Percentiles rank a stretch among this genome's conserved stretches.
Conservation (phyloP, 1,139 yeast species). For the Neolecta irregularis region DNA sequence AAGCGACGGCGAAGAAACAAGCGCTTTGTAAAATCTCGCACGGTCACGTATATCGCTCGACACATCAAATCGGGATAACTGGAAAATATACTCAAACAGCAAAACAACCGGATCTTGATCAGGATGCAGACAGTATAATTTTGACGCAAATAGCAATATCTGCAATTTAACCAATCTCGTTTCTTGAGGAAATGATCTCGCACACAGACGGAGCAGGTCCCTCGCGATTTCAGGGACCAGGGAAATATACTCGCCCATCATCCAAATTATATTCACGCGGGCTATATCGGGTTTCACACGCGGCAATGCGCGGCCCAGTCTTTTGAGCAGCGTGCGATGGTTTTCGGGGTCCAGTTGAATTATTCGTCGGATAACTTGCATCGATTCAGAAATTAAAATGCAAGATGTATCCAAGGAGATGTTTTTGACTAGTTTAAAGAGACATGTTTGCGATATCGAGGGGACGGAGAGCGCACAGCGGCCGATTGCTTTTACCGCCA, state of each 20-base stretch:
- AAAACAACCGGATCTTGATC: slow-evolving; percentile 19
- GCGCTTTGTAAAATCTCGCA: slow-evolving; percentile 54
- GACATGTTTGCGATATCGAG: slow-evolving; percentile 17
- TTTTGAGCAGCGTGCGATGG: slow-evolving; percentile 30
- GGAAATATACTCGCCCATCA: slow-evolving; percentile 62
- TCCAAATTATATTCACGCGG: slow-evolving; percentile 75
- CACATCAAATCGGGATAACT: slow-evolving; percentile 57
- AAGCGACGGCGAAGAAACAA: slow-evolving; percentile 26
- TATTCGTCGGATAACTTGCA: slow-evolving; percentile 54
- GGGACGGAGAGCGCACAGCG: slow-evolving; percentile 31
- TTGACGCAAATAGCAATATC: slow-evolving; percentile 57
- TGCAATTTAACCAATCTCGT: slow-evolving; percentile 51
- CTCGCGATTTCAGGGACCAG: slow-evolving; percentile 45
- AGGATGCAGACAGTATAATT: slow-evolving; percentile 35
- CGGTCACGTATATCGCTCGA: slow-evolving; percentile 73
- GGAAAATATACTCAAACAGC: slow-evolving; percentile 43
- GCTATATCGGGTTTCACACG: slow-evolving; percentile 30
- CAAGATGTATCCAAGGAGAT: slow-evolving; percentile 2
- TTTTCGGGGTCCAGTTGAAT: slow-evolving; percentile 46
- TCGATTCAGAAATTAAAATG: slow-evolving; percentile 35
- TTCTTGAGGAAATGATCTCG: slow-evolving; percentile 44
- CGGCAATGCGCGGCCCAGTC: slow-evolving; percentile 25
- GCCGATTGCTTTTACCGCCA: slow-evolving; percentile 45
- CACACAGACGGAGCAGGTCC: slow-evolving; percentile 51
- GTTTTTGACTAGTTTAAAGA: slow-evolving; percentile 11